Evolutionary conservation across 306 rosid species (phyloP).

Genomic region (Sicyos edulis): DNA sequence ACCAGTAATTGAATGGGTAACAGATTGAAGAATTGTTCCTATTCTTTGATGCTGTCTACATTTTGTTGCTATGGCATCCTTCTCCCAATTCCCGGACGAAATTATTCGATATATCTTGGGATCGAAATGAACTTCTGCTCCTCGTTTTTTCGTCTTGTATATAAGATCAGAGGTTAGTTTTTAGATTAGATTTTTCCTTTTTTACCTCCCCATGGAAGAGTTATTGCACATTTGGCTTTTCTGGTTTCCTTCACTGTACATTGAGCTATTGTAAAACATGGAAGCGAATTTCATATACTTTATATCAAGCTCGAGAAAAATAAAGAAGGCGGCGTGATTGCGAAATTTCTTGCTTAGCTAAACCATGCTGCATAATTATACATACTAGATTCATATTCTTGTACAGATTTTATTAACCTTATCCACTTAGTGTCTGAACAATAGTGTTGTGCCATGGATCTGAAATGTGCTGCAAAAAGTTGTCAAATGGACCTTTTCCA

Average conservation of each 20-base stretch:
- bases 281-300: conserved; percentile 7
- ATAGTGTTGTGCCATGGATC: conserved; percentile 99
- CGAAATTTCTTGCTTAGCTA: not conserved
- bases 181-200: conserved; percentile 6
- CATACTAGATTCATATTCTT: not conserved
- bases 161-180: conserved; percentile 12
- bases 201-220: conserved; percentile 12
- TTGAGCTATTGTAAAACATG: conserved; percentile 19
- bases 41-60: no score
- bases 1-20: no score
- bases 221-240: conserved; percentile 7
- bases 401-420: conserved; percentile 1
- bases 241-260: conserved; percentile 15
- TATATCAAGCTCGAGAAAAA: conserved; percentile 12
- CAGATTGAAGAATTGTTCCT: no score
- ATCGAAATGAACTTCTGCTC: conserved; percentile 14
- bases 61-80: no score
- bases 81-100: not conserved
- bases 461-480: conserved; percentile 85
- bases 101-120: not conserved
- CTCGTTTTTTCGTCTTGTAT: conserved; percentile 18
- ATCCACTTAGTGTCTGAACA: conserved; percentile 48
- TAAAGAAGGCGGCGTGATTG: not conserved
- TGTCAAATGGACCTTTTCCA: conserved; percentile 90
- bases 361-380: not conserved